Percentiles rank a stretch among this genome's conserved stretches.
Evolutionary conservation across 305 asterid species (phyloP).

Genomic region (Fraxinus floribunda): DNA sequence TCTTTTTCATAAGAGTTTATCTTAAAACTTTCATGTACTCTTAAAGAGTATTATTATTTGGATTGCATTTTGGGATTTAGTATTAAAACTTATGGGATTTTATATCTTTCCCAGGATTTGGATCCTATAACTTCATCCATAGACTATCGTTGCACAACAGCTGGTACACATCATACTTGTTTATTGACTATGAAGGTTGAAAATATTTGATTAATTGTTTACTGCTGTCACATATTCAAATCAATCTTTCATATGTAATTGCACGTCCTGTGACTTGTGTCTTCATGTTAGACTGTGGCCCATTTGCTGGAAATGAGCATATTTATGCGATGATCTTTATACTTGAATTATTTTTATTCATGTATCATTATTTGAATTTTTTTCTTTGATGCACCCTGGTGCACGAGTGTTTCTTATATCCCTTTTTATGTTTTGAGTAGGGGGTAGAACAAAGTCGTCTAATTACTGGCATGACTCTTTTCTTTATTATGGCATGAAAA

Average conservation of each 20-base stretch:
- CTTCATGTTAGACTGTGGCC: slow-evolving; percentile 18
- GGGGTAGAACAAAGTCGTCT: slow-evolving; percentile 2
- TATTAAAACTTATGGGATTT: slow-evolving; percentile 10
- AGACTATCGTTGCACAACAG: slow-evolving; percentile 86
- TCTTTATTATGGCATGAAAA: background rate
- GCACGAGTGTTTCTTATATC: background rate
- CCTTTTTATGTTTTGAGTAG: background rate
- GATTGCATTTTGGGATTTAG: background rate
- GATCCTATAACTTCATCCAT: slow-evolving; percentile 76
- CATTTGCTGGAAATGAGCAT: slow-evolving; percentile 1
- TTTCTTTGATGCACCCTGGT: slow-evolving; percentile 7
- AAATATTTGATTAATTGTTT: slow-evolving; percentile 18
- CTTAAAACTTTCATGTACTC: background rate
- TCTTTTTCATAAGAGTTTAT: slow-evolving; percentile 6
- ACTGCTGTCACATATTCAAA: slow-evolving; percentile 4
- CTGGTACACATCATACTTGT: slow-evolving; percentile 64
- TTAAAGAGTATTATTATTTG: background rate
- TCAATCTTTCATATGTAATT: slow-evolving; percentile 11
- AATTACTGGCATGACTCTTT: background rate
- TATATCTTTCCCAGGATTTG: slow-evolving; percentile 61
- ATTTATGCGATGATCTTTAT: background rate
- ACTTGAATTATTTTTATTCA: background rate
- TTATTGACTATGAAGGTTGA: slow-evolving; percentile 29
- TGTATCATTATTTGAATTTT: background rate
- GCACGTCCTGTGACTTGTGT: background rate